These are phyloP conservation scores for Trametes polyzona DNA, from an alignment of 1,284 basidiomycete species.

Conservation along the genomic window DNA sequence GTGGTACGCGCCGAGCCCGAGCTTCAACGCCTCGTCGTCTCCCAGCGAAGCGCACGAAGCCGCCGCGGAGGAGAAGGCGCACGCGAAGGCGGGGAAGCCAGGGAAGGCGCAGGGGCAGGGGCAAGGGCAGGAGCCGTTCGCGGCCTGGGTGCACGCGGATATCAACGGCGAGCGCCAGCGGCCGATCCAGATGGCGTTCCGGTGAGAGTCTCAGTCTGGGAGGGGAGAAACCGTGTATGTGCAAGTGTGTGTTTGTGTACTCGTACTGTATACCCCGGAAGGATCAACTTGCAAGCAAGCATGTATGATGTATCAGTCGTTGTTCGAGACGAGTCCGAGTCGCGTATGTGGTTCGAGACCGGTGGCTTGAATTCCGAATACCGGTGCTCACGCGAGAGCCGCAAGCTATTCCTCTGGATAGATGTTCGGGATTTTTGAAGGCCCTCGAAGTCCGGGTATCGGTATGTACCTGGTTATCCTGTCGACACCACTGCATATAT, in stretches of 20 bases:
- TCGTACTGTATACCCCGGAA: too few relatives aligned
- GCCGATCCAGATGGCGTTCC: conserved; percentile 10
- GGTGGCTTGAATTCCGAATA: too few relatives aligned
- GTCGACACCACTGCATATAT: too few relatives aligned
- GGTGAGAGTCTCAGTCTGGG: neutral
- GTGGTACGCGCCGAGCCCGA: conserved; percentile 41
- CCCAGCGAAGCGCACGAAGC: neutral
- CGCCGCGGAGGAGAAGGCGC: neutral
- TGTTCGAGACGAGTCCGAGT: too few relatives aligned
- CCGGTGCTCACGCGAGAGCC: too few relatives aligned
- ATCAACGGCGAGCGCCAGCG: conserved; percentile 13
- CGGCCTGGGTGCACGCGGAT: conserved; percentile 8
- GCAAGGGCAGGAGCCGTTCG: conserved; percentile 9
- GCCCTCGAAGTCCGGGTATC: too few relatives aligned
- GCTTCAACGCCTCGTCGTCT: neutral
- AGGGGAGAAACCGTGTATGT: neutral
- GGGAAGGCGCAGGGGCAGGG: neutral
- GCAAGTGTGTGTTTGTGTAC: neutral
- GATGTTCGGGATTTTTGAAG: too few relatives aligned
- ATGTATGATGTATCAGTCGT: too few relatives aligned
- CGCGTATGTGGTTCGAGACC: too few relatives aligned
- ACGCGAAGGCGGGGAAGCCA: neutral
- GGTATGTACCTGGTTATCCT: too few relatives aligned
- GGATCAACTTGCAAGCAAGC: too few relatives aligned
- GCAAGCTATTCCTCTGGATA: too few relatives aligned